These are phyloP conservation scores for Dichotomocladium elegans DNA, from an alignment of 371 early-diverging fungal species.

Conservation along the genomic window DNA sequence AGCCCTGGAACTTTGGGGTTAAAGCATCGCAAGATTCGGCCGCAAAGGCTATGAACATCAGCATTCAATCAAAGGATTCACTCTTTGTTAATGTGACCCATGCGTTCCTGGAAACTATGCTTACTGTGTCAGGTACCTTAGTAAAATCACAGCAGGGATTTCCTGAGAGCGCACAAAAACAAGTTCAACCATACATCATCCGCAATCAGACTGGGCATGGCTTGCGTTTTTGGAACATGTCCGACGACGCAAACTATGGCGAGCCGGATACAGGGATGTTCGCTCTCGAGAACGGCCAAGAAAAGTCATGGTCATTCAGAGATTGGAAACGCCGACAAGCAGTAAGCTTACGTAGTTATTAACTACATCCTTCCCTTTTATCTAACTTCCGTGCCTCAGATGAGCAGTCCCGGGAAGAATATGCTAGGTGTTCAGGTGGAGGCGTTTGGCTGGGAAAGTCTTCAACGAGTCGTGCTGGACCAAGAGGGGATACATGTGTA, in stretches of 20 bases:
- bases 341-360: slow-evolving; percentile 21
- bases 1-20: slow-evolving; percentile 64
- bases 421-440: slow-evolving; percentile 66
- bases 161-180: slow-evolving; percentile 27
- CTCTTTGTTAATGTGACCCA: slow-evolving; percentile 75
- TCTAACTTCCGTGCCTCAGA: neutral
- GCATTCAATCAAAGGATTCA: slow-evolving; percentile 53
- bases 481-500: slow-evolving; percentile 65
- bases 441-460: slow-evolving; percentile 69
- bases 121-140: slow-evolving; percentile 40
- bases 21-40: slow-evolving; percentile 27
- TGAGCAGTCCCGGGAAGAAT: slow-evolving; percentile 42
- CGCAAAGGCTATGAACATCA: slow-evolving; percentile 30
- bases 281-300: slow-evolving; percentile 49
- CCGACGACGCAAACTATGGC: slow-evolving; percentile 27
- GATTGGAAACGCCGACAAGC: slow-evolving; percentile 80
- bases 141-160: slow-evolving; percentile 17
- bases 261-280: slow-evolving; percentile 42
- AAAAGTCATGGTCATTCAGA: slow-evolving; percentile 76
- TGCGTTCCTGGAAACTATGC: slow-evolving; percentile 61
- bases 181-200: slow-evolving; percentile 64
- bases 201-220: slow-evolving; percentile 75
- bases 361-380: neutral
- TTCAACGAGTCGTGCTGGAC: slow-evolving; percentile 70
- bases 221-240: slow-evolving; percentile 76